Conservation (phyloP, 305 asterid genomes). For the Solanum hybrid region DNA sequence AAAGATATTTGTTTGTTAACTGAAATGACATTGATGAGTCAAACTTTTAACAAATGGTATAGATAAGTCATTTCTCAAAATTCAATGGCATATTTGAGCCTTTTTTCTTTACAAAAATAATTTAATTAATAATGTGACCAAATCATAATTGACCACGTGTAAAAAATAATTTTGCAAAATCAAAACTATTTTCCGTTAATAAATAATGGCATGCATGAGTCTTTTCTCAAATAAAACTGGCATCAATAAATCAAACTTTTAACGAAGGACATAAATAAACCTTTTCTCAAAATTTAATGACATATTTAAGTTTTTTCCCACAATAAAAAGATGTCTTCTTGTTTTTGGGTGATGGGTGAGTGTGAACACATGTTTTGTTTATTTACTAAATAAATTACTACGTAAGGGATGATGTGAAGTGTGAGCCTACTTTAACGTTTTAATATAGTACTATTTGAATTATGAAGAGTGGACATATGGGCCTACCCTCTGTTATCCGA, state of each 20-base stretch:
- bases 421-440: neutral
- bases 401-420: neutral
- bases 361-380: neutral
- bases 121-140: too few relatives aligned
- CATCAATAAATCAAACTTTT: too few relatives aligned
- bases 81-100: neutral
- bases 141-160: neutral
- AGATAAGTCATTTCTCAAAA: rapidly evolving
- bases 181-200: too few relatives aligned
- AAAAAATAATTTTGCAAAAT: too few relatives aligned
- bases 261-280: rapidly evolving
- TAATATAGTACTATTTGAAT: neutral
- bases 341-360: neutral
- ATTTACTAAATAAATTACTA: neutral
- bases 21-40: neutral
- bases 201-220: too few relatives aligned
- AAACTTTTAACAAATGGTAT: rapidly evolving
- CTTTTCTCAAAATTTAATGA: rapidly evolving
- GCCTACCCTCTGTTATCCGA: neutral
- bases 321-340: neutral
- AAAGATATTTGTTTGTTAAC: too few relatives aligned
- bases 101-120: too few relatives aligned
- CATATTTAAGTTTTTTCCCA: neutral
- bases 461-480: neutral
- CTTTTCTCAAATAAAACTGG: rapidly evolving